Evolutionary conservation across 2,329 filamentous ascomycete genomes (phyloP), one percentile per base, ranked within the genome.

Genomic region (Colletotrichum shisoi): DNA sequence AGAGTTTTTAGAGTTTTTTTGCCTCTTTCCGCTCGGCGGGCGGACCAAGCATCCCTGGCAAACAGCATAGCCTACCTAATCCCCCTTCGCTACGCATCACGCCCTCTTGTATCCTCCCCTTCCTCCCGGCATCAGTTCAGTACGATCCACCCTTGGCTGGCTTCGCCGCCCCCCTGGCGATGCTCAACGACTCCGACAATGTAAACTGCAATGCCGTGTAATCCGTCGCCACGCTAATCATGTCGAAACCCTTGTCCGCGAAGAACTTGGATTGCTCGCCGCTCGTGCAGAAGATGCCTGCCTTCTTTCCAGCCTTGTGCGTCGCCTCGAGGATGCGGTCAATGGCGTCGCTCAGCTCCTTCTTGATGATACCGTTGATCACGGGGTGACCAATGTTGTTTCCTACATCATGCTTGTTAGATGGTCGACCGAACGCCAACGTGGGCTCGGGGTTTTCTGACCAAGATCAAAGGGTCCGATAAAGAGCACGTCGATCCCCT

Each of bases 391-490:
- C 87, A 52, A 89, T 87, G 71, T 85, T 88, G 74, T 88, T 87
- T 57, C 84, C 79, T 81, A 15, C 5, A 7, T 27, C 19, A 56
- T n/a, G 39, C 13, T 15, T 34, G 21, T 54, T 9, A 42, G 31
- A 6, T 21, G n/a, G 17, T 5, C 19, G 8, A 17, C 4, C 13
- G 24, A 21, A 17, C n/a, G 39, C 24, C 24, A 49, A 46, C n/a
- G 15, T 31, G 21, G 13, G 27, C 21, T 12, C 9, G 74, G 75
- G 24, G 19, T 39, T 2, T 21, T 21, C 70, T 51, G 69, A 71
- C 85, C 89, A 59, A 90, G 80, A 72, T 90, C 88, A 73, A 89
- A 90, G 1, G 88, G 88, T 0, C 88, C 88, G 53, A 90, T 82
- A 73, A 89, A 90, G 27, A 90, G 76, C 4, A 88, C 83, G 68